Evolutionary conservation across 2,329 filamentous ascomycete species (phyloP), one percentile per base, ranked within the genome.

Genomic region (Verticillium albo-atrum): DNA sequence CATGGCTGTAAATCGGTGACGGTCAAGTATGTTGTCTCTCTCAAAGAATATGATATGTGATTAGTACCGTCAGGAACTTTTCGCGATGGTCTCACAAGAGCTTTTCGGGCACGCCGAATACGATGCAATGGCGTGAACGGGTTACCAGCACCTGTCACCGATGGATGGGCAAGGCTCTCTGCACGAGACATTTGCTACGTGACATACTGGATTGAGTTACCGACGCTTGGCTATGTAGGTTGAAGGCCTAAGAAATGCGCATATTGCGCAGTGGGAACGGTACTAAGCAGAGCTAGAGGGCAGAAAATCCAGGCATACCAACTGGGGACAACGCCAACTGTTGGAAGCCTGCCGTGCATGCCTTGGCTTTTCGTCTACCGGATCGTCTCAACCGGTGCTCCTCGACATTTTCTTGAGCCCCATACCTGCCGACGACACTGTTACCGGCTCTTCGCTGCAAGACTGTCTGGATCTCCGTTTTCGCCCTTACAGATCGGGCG

Each of bases 401-500:
- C 17, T 20, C 42, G 42, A 23, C n/a, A 23, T 10, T 20, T 20
- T 23, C 42, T 12, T 20, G n/a, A 50, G 42, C 42, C 42, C 25
- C 42, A 50, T 20, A 12, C 42, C 20, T 23, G 9, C 23, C 25
- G n/a, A 50, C 20, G 20, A 50, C 25, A 12, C 20, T 12, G 42
- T 20, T n/a, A 7, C 20, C 42, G 42, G 42, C 42, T 50, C 42
- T 50, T 50, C 20, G n/a, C n/a, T 50, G 20, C 20, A 20, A 10
- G n/a, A 7, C 20, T 10, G 20, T 50, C 42, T 50, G 42, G 20
- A 50, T 50, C 42, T 20, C 42, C n/a, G 23, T 50, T 25, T 10
- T n/a, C 25, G 10, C 23, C 23, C 34, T 27, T 32, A 58, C 60
- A 56, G 37, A 61, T 62, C 52, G 37, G 55, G 59, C 54, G 42